Evolutionary conservation across 306 rosid genomes (phyloP).

Genomic region (Rubus parviflorus): DNA sequence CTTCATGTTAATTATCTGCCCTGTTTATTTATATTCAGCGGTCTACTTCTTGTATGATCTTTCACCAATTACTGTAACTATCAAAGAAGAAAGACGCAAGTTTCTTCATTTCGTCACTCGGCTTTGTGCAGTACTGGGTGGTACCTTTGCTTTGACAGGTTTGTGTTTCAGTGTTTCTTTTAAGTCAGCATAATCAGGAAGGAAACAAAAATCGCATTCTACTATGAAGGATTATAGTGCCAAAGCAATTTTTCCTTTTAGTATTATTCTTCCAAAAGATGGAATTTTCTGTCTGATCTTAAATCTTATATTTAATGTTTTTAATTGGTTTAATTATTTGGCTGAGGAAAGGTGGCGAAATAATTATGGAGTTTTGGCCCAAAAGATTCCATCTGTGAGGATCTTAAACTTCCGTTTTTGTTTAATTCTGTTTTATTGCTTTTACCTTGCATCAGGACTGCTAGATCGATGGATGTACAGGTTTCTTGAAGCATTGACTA

Average conservation of each 20-base stretch:
- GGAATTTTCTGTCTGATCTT: too few relatives aligned
- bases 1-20: constrained; percentile 23
- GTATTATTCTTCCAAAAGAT: not conserved
- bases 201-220: not conserved
- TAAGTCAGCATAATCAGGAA: not conserved
- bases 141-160: constrained; percentile 98
- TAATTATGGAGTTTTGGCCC: not conserved
- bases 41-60: constrained; percentile 98
- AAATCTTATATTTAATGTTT: not conserved
- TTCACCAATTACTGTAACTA: constrained; percentile 94
- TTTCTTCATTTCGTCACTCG: constrained; percentile 96
- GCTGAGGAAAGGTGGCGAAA: not conserved
- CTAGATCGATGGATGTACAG: constrained; percentile 94
- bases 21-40: constrained; percentile 55
- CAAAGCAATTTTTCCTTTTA: not conserved
- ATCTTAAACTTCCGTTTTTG: not conserved
- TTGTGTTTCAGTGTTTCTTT: constrained; percentile 16
- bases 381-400: not conserved
- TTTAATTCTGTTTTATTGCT: constrained; percentile 4
- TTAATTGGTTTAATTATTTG: not conserved
- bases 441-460: constrained; percentile 54
- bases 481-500: constrained; percentile 72
- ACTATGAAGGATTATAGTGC: not conserved
- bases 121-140: constrained; percentile 94
- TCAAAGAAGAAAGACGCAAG: constrained; percentile 94